Base-by-base conservation (phyloP, 352 stramenopile genomes). In the Phytophthora niederhauseri region DNA sequence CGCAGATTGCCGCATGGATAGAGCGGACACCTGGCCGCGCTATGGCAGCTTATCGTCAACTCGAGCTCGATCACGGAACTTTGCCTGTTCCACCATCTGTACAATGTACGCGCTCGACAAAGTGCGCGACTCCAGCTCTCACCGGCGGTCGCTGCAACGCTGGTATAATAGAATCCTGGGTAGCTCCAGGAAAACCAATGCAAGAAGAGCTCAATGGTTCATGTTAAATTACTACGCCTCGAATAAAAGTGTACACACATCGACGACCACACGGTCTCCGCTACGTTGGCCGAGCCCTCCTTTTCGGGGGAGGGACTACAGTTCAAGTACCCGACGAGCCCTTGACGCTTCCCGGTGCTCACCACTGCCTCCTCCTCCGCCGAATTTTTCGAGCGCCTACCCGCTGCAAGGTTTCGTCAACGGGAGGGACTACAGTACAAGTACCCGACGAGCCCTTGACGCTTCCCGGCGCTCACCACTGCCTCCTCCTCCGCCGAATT, bases 1-100 rank as follows among this genome's bases (percentile, higher is more conserved):
- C 4, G 26, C 28, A 51, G 68, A 67, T 56, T 63, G 26, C 51
- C 60, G 22, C 46, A 60, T 60, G 66, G 38, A 73, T 61, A 70
- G 59, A 57, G 28, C 31, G 41, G 58, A 36, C 53, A 53, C 41
- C 15, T 68, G 58, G 43, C 43, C 45, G 41, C n/a, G 22, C 59
- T 61, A 59, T 58, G 22, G 48, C 65, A 14, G 46, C 9, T 11
- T 2, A 62, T 64, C 61, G 54, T 65, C 60, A 34, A 64, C 38
- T 58, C 61, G 61, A 70, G 3, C 24, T 26, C 22, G 26, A 57
- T 36, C 38, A 64, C 46, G 46, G 31, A 73, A 66, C 48, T 48
- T 50, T 57, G 49, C 36, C 38, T 41, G 24, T 71, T 61, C 45
- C 63, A 70, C 36, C 64, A 55, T 34, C 30, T 34, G 30, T 51